Percentiles rank a stretch among this genome's conserved stretches.
These are phyloP conservation scores for Mortierella alpina DNA, from an alignment of 192 early-diverging fungal species.

Conservation along the genomic window DNA sequence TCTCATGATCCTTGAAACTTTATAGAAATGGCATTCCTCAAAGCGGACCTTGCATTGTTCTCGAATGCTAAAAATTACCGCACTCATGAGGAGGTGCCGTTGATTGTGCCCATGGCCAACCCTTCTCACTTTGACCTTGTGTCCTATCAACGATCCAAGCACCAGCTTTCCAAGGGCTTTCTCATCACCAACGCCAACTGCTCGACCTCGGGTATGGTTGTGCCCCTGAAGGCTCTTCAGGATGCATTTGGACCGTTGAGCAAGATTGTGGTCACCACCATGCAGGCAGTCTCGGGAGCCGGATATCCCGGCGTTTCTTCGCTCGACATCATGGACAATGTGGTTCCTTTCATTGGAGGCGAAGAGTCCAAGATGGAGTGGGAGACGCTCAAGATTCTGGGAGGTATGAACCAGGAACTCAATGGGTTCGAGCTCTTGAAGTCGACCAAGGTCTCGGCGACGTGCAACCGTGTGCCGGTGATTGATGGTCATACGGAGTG, in stretches of 20 bases:
- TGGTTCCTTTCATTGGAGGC: constrained; percentile 93
- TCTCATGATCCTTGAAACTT: background rate
- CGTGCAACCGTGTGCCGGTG: constrained; percentile 96
- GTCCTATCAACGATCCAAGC: constrained; percentile 73
- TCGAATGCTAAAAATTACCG: constrained; percentile 98
- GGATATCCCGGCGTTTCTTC: constrained; percentile 97
- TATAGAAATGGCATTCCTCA: constrained; percentile 86
- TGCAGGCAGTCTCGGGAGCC: constrained; percentile 97
- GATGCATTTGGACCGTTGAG: constrained; percentile 91
- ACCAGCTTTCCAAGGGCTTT: constrained; percentile 79
- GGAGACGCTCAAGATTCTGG: constrained; percentile 94
- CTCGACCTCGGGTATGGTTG: constrained; percentile 97
- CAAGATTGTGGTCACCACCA: constrained; percentile 86
- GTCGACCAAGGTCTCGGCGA: constrained; percentile 86
- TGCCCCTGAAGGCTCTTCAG: constrained; percentile 87
- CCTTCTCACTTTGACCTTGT: constrained; percentile 88
- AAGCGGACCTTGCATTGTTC: constrained; percentile 88
- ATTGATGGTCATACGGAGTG: constrained; percentile 96
- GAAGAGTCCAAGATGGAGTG: constrained; percentile 98
- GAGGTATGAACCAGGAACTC: constrained; percentile 64
- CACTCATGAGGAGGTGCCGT: constrained; percentile 87
- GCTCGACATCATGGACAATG: constrained; percentile 96
- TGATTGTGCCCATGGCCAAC: constrained; percentile 95
- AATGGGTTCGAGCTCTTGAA: constrained; percentile 65
- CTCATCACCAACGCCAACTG: constrained; percentile 98